Percentiles rank a stretch among this genome's conserved stretches.
Conservation (phyloP, 345 rosid genomes). For the Microthlaspi erraticum region DNA sequence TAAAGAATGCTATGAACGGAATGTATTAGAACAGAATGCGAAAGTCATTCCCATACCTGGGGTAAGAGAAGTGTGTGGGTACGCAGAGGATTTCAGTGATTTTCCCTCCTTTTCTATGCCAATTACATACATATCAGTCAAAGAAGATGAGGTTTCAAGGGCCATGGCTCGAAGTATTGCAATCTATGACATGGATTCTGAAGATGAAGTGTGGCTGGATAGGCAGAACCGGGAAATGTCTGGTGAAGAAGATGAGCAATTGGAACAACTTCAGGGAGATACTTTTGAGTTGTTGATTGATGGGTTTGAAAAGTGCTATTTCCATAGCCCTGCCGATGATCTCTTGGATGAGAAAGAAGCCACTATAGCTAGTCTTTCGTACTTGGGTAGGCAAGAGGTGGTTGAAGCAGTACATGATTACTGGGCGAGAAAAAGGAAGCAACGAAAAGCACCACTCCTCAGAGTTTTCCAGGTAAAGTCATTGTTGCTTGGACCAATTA, state of each 20-base stretch:
- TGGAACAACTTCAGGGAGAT: conserved; percentile 58
- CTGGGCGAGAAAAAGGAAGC: conserved; percentile 81
- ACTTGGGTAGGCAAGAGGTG: conserved; percentile 62
- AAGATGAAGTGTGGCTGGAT: conserved; percentile 89
- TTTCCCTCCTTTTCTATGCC: conserved; percentile 58
- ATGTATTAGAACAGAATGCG: conserved; percentile 47
- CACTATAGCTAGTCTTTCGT: conserved; percentile 44
- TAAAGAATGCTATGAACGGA: conserved; percentile 79
- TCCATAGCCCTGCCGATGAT: conserved; percentile 52
- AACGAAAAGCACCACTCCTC: conserved; percentile 64
- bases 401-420: conserved; percentile 74
- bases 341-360: conserved; percentile 58
- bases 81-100: conserved; percentile 39
- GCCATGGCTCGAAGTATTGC: conserved; percentile 68
- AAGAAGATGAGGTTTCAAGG: conserved; percentile 78
- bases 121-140: conserved; percentile 57
- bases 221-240: conserved; percentile 54
- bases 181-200: conserved; percentile 89
- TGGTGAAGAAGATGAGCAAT: conserved; percentile 41
- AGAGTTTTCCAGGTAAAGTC: conserved; percentile 82
- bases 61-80: conserved; percentile 66
- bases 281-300: conserved; percentile 86
- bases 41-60: conserved; percentile 89
- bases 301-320: conserved; percentile 79
- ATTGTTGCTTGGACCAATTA: neutral